Evolutionary conservation across 2,329 filamentous ascomycete species (phyloP), one percentile per base, ranked within the genome.

Genomic region (Penicillium sp.): DNA sequence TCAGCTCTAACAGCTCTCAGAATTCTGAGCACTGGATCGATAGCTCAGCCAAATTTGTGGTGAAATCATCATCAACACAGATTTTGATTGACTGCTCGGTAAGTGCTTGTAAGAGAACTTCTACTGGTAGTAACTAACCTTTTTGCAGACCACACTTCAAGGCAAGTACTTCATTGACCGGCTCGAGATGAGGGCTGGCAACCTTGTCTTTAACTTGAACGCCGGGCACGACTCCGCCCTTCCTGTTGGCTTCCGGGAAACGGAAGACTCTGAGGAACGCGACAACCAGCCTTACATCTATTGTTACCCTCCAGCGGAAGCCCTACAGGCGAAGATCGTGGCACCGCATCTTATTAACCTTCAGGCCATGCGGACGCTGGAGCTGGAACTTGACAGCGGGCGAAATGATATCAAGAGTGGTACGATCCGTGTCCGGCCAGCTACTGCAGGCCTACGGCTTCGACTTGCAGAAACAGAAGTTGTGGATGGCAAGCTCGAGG

Each of bases 121-220:
- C 29, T 26, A 15, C 40, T 43, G 17, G 40, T 41, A 26, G 52
- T 49, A 17, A 17, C 35, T 51, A 41, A 49, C 17, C 17, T 37
- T n/a, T 28, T 29, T 37, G 4, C 53, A 68, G 62, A 68, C 65
- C 26, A 71, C 65, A 39, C 59, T 81, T 7, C 67, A 84, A 21
- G 89, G 89, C 1, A 79, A 78, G 24, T 96, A 88, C 61, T 78
- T 82, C 51, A 78, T 93, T 39, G 86, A 89, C 58, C 82, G 83
- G 55, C 74, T 95, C 33, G 76, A 81, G 13, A 67, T 96, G 22
- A 65, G 63, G 31, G 59, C 64, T 24, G 65, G 65, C 10, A 73
- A 72, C 42, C 61, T 74, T 29, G 44, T 67, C 17, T 73, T 74
- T 53, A 55, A 61, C 4, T 62, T 64, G 29, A 60, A 64, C 21